A percentile compares a stretch with the other conserved stretches of the same genome.
Conservation (phyloP, 331 rosid species). For the Erythrophleum ivorense region DNA sequence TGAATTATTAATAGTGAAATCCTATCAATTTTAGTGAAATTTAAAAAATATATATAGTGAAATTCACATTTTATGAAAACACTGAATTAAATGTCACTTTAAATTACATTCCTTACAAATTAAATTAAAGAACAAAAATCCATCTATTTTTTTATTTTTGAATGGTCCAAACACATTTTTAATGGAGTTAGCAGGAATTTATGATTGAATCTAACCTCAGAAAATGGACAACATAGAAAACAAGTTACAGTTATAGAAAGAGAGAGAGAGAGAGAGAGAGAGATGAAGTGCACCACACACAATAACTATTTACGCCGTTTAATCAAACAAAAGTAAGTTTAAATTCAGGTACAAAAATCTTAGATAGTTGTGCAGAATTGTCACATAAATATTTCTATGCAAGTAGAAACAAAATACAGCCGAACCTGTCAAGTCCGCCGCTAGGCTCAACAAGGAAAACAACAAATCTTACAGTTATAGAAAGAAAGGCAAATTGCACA, state of each 20-base stretch:
- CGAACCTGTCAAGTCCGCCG: no score
- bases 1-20: background rate
- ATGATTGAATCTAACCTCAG: background rate
- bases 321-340: no score
- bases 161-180: background rate
- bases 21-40: background rate
- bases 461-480: background rate
- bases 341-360: no score
- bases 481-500: background rate
- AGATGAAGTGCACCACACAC: no score
- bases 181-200: background rate
- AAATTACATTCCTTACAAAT: background rate
- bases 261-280: background rate
- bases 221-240: background rate
- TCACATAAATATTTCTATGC: no score
- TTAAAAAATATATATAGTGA: background rate
- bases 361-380: background rate
- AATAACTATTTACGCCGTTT: no score
- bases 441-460: background rate
- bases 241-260: background rate
- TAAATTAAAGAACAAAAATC: background rate
- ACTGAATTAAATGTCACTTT: background rate
- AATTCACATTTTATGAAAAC: background rate
- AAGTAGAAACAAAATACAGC: no score
- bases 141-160: background rate